Evolutionary conservation across 306 rosid genomes (phyloP), one percentile per base, ranked within the genome.

Genomic region (Cucumis cinereus): DNA sequence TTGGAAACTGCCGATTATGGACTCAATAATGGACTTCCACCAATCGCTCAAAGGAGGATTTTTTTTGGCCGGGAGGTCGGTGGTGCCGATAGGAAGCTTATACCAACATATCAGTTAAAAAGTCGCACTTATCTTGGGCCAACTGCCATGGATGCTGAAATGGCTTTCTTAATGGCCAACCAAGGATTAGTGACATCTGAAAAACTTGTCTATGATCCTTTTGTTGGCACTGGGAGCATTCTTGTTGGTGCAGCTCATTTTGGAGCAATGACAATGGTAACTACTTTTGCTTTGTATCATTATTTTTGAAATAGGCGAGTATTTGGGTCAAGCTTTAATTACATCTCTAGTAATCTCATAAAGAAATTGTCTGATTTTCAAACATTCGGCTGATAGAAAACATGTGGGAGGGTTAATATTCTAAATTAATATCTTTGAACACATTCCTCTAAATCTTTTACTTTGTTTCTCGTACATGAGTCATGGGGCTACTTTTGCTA

Each of bases 81-180:
- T 45, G 91, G 84, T 81, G 89, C 97, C 30, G 96, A 90, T 79
- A 87, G 98, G 89, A 94, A 79, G 81, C 95, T 91, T 81, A 11
- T 94, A 53, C 98, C 98, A n/a, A 89, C 97, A 33, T 94, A 91
- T 81, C 92, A 94, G 78, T 82, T 94, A 83, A 94, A 94, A 84
- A 94, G 94, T 80, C 98, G 97, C 52, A 84, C 72, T 67, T 94
- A 94, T 87, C 96, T 94, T 63, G 98, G 98, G 61, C 98, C 98
- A 80, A 94, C 98, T n/a, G 98, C 98, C 77, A 94, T 94, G 98
- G 98, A 94, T 85, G 97, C 98, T 5, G 98, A 94, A 85, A 85
- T 94, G 80, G 97, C 97, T 69, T 91, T 94, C 83, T 83, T 94
- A 70, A 94, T 94, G 98, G 97, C 95, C 81, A 94, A 94, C 79